Base-by-base conservation (phyloP, 1,284 basidiomycete species). In the Naganishia sp. region DNA sequence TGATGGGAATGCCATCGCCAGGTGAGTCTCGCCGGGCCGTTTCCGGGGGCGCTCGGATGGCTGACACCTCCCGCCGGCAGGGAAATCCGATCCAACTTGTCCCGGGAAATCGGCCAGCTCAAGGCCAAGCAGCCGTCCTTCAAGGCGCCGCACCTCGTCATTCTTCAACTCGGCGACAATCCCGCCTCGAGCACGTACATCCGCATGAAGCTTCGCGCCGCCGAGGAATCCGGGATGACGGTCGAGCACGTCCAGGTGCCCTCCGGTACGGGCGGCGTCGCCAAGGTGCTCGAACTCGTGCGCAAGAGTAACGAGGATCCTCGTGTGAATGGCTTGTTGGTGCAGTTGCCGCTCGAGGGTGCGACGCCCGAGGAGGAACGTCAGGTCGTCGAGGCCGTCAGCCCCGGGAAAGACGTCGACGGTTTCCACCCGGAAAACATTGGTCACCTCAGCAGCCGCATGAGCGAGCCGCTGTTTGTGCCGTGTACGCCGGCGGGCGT, bases 371-470 rank as follows among this genome's bases (percentile, higher is more conserved):
- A 91, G 36, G 93, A 88, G 39, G 95, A 98, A 80, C 88, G 94
- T 69, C 84, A 85, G 33, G 90, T 99, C 64, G 96, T 94, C 48
- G 95, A 98, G 80, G 88, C 92, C n/a, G 87, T 99, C 72, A 89
- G 87, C 70, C 92, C 94, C 16, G 85, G 88, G 77, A 99, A 99
- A 82, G 96, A 99, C 75, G 90, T 99, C 67, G 96, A 99, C 80
- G 96, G 95, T 88, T 99, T 99, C 84, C 94, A 98, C 82, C 93
- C 95, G 6, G 95, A 97, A 81, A 99, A 99, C 81, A 98, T 99
- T 72, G 96, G 96, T 33, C 90, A 94, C 73, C 86, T 99, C 56
- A 89, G 90, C 54, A 96, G 93, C 67, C 89, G 94, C 72, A 90
- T 94, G 54, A 88, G 90, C 36, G 87, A 87, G 33, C 96, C 96